Percentiles rank a stretch among this genome's conserved stretches.
These are phyloP conservation scores for Amaranthus hypochondriacus DNA, from an alignment of 148 eudicot species.

Conservation along the genomic window DNA sequence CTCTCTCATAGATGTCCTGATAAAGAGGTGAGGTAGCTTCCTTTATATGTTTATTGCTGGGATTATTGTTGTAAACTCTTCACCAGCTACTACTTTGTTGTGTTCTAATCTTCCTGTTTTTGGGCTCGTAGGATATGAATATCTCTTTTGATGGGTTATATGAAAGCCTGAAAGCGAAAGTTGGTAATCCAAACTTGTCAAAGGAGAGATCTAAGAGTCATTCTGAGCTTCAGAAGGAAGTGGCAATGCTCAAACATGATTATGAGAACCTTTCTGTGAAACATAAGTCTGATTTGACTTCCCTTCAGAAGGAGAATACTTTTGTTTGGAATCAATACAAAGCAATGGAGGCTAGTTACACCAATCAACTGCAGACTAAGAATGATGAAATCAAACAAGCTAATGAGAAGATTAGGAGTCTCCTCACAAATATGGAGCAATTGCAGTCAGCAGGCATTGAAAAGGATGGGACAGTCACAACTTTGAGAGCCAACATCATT, in stretches of 20 bases:
- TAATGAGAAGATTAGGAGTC: conserved; percentile 41
- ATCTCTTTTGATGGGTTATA: conserved; percentile 18
- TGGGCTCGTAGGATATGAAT: conserved; percentile 17
- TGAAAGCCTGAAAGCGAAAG: conserved; percentile 20
- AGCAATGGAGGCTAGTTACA: conserved; percentile 41
- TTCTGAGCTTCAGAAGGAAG: conserved; percentile 38
- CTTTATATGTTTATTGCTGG: not conserved
- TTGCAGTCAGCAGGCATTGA: conserved; percentile 44
- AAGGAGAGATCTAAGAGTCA: conserved; percentile 11
- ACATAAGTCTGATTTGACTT: conserved; percentile 40
- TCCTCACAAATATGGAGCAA: conserved; percentile 41
- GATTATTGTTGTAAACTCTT: not conserved
- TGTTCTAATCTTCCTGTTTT: not conserved
- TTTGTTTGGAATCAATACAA: conserved; percentile 70
- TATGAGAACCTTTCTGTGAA: conserved; percentile 41
- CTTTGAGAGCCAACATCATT: conserved; percentile 31
- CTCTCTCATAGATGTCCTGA: conserved; percentile 38
- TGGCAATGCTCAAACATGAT: conserved; percentile 38
- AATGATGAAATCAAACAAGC: conserved; percentile 42
- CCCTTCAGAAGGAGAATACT: conserved; percentile 57
- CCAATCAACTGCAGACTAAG: conserved; percentile 37
- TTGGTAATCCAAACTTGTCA: conserved; percentile 14
- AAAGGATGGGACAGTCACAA: conserved; percentile 37
- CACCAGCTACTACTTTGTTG: not conserved
- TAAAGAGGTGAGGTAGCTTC: conserved; percentile 33